phyloP scores from a whole-genome alignment of 306 rosid genomes.

The Gynostemma pentaphyllum region DNA sequence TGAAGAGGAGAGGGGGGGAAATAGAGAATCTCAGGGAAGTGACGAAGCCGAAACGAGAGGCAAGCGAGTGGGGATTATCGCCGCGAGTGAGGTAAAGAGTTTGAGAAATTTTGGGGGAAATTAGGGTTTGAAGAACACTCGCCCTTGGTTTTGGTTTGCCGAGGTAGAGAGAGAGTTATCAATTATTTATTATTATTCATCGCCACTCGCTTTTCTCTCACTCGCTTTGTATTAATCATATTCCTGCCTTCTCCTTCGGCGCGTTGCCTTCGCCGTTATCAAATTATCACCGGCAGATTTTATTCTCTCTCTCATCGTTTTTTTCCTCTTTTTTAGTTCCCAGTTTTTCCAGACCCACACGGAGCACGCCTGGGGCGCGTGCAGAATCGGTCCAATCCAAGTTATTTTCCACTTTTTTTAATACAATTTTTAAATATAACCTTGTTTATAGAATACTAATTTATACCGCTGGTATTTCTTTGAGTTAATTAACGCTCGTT shows the following conservation, averaged over 20 bases:
- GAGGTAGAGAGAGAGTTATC: not conserved
- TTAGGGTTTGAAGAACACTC: slow-evolving; percentile 19
- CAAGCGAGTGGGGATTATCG: slow-evolving; percentile 13
- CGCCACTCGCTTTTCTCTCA: slow-evolving; percentile 9
- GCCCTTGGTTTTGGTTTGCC: slow-evolving; percentile 4
- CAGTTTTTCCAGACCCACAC: not conserved
- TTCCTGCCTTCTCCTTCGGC: not conserved
- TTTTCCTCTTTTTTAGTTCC: not conserved
- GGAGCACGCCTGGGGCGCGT: not conserved
- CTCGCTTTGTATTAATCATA: not conserved
- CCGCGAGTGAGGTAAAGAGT: slow-evolving; percentile 19
- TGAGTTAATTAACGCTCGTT: too few species aligned
- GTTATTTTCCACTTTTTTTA: not conserved
- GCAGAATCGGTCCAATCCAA: not conserved
- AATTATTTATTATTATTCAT: not conserved
- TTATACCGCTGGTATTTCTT: too few species aligned
- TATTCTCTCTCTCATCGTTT: too few species aligned
- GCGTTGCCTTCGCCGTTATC: not conserved
- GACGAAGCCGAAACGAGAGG: slow-evolving; percentile 7
- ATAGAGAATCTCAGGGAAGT: slow-evolving; percentile 7
- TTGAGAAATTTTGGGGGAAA: slow-evolving; percentile 12
- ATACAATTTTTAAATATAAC: too few species aligned
- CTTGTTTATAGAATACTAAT: too few species aligned
- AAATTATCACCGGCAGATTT: not conserved
- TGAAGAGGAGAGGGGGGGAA: slow-evolving; percentile 6